Evolutionary conservation across 345 rosid genomes (phyloP).

Genomic region (Iberis pinnata): DNA sequence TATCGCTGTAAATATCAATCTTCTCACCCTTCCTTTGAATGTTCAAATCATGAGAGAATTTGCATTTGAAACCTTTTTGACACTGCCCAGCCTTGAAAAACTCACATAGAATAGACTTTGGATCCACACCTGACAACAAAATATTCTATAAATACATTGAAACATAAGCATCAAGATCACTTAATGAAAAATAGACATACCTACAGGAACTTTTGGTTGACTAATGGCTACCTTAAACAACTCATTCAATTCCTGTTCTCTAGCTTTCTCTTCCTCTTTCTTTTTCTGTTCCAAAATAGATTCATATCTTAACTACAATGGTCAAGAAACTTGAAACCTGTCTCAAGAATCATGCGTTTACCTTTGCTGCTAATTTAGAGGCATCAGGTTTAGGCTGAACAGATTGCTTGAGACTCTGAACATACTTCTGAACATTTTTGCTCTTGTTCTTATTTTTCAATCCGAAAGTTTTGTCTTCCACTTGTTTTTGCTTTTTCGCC

Average conservation of each 20-base stretch:
- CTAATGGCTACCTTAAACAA: conserved; percentile 85
- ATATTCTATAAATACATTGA: no score
- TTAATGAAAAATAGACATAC: conserved; percentile 30
- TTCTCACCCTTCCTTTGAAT: conserved; percentile 97
- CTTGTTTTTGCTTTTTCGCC: conserved; percentile 88
- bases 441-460: conserved; percentile 92
- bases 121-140: conserved; percentile 66
- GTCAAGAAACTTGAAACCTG: conserved; percentile 2
- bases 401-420: conserved; percentile 70
- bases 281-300: conserved; percentile 85
- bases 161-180: conserved; percentile 31
- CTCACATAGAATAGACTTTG: conserved; percentile 85
- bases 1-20: conserved; percentile 77
- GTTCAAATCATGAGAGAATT: conserved; percentile 91
- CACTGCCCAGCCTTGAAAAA: conserved; percentile 91
- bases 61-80: conserved; percentile 85
- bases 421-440: conserved; percentile 89
- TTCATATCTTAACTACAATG: conserved; percentile 12
- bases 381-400: conserved; percentile 76
- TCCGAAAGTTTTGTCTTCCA: conserved; percentile 94
- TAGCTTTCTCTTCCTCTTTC: conserved; percentile 96
- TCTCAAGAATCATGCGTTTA: conserved; percentile 2
- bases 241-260: conserved; percentile 88
- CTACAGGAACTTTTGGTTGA: conserved; percentile 89
- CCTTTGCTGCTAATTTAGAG: conserved; percentile 68